Base-by-base conservation (phyloP, 2,329 filamentous ascomycete species). In the Colletotrichum noveboracense region DNA sequence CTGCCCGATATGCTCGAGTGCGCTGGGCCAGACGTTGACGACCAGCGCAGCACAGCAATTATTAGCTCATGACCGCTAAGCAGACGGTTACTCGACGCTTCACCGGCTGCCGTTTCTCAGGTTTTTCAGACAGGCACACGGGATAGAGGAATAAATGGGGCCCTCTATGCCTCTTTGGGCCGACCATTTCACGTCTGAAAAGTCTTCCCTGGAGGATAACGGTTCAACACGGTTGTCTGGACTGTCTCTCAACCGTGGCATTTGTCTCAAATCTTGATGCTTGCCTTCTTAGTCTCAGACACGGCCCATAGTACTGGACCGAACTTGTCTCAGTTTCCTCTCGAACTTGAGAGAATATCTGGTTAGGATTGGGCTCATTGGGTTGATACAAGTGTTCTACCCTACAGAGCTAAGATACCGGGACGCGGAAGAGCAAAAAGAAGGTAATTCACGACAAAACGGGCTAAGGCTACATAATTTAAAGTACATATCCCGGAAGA, bases 391-490 rank as follows among this genome's bases (percentile, higher is more conserved):
- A 52, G n/a, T 52, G 43, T 21, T 52, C 43, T 52, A 21, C n/a
- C 43, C n/a, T 52, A 5, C 43, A 21, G 43, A 21, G n/a, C 12
- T 9, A 52, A 21, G 9, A 56, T 16, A 56, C 7, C 34, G 16
- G 55, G 12, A 28, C 26, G 14, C 12, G 48, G 13, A 21, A 43
- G 36, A 13, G 26, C 43, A 18, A 13, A 26, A 26, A 52, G 21
- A 28, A 34, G 62, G 52, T 8, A 12, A 13, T n/a, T 43, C 14
- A 24, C 28, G 36, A 64, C 65, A 18, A 62, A 66, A 38, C 32
- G 70, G 65, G 71, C 55, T 24, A 72, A 62, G 72, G 43, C 62
- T 32, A 66, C 24, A 75, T 58, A 64, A 68, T n/a, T 38, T 58
- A 64, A 28, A 36, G 32, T 13, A 28, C 64, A 52, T 64, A 67